Evolutionary conservation across 192 early-diverging fungal genomes (phyloP).

Genomic region (Podila minutissima): DNA sequence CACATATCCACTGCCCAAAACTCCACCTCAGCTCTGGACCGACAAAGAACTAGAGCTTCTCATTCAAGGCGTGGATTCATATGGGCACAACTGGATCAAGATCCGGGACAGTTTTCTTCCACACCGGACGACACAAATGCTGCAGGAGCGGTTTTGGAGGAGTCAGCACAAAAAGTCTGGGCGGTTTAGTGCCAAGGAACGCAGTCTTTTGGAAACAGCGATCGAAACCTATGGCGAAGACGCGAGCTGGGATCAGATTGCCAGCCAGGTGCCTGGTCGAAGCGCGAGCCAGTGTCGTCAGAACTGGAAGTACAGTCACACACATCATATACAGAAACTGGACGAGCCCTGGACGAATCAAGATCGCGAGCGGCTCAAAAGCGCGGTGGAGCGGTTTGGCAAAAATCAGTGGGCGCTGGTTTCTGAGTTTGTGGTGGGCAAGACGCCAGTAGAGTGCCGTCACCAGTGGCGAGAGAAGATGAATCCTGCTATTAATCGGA

Average conservation of each 20-base stretch:
- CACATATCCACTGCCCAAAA: background rate
- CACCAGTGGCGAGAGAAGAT: constrained; percentile 22
- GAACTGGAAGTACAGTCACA: constrained; percentile 35
- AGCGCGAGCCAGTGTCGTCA: constrained; percentile 32
- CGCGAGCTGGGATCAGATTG: constrained; percentile 29
- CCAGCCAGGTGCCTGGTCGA: constrained; percentile 36
- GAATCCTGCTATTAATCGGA: constrained; percentile 12
- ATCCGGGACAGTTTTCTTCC: constrained; percentile 27
- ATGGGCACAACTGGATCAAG: constrained; percentile 22
- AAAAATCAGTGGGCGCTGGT: constrained; percentile 19
- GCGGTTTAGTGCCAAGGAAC: constrained; percentile 23
- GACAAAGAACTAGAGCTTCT: constrained; percentile 28
- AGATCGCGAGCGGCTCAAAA: constrained; percentile 25
- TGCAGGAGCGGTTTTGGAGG: constrained; percentile 33
- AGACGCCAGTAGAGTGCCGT: constrained; percentile 32
- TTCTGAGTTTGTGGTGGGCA: constrained; percentile 42
- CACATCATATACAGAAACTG: constrained; percentile 23
- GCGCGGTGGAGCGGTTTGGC: constrained; percentile 28
- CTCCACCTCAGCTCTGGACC: constrained; percentile 13
- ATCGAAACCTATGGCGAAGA: constrained; percentile 38
- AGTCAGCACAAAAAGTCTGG: constrained; percentile 35
- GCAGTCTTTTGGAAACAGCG: constrained; percentile 24
- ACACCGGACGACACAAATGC: constrained; percentile 28
- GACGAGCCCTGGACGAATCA: constrained; percentile 39
- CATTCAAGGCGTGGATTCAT: constrained; percentile 13